Evolutionary conservation across 179 eudicot species (phyloP).

Genomic region (Actinidia arguta): DNA sequence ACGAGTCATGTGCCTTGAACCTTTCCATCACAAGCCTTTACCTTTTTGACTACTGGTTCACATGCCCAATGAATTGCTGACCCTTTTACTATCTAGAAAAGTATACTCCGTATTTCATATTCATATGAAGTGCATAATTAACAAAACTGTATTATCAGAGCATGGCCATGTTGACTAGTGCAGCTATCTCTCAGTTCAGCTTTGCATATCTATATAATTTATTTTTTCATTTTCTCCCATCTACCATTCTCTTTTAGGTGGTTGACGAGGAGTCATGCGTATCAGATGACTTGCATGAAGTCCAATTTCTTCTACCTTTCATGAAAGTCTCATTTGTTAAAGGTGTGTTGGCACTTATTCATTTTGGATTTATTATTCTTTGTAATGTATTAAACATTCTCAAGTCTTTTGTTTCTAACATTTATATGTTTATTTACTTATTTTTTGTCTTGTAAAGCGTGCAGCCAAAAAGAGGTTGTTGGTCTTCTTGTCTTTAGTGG

Average conservation of each 20-base stretch:
- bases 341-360: slow-evolving; percentile 48
- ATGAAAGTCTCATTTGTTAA: slow-evolving; percentile 65
- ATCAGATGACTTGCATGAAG: slow-evolving; percentile 69
- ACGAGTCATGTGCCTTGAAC: background rate
- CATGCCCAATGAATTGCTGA: slow-evolving; percentile 11
- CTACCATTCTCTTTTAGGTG: slow-evolving; percentile 34
- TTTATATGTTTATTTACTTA: slow-evolving; percentile 6
- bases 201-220: too few relatives aligned
- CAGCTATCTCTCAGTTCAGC: background rate
- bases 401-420: background rate
- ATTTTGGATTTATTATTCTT: background rate
- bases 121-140: background rate
- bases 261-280: slow-evolving; percentile 57
- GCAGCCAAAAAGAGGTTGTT: slow-evolving; percentile 75
- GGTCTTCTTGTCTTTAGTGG: slow-evolving; percentile 77
- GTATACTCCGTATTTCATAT: background rate
- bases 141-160: background rate
- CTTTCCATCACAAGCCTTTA: background rate
- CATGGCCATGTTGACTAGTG: background rate
- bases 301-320: slow-evolving; percentile 85
- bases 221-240: background rate
- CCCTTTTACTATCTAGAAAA: background rate
- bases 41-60: background rate
- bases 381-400: background rate
- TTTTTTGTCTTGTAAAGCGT: slow-evolving; percentile 58